phyloP scores from a whole-genome alignment of 2,329 filamentous ascomycete genomes.

The Fusarium albosuccineum region DNA sequence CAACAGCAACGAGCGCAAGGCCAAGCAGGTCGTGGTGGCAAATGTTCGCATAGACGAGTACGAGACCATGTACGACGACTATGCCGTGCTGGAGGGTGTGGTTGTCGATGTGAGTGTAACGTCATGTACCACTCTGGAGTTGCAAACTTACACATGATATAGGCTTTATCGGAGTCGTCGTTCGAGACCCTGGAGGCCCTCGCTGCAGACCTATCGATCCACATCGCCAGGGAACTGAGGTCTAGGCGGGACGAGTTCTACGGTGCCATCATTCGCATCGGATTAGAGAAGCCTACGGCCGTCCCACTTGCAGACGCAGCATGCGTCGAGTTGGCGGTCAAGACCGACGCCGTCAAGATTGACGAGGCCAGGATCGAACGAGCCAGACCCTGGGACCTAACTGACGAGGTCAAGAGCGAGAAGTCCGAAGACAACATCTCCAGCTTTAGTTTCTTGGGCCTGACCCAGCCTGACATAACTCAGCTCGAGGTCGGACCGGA shows the following conservation, averaged over 20 bases:
- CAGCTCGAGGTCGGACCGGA: conserved; percentile 10
- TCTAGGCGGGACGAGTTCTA: conserved; percentile 34
- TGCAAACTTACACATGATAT: conserved; percentile 6
- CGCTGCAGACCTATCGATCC: conserved; percentile 61
- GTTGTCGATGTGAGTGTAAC: conserved; percentile 69
- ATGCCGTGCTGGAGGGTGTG: conserved; percentile 68
- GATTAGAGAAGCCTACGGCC: conserved; percentile 79
- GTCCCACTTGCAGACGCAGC: conserved; percentile 80
- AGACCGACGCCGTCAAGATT: conserved; percentile 44
- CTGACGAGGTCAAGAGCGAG: not conserved
- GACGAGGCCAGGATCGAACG: not conserved
- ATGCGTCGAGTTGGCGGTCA: conserved; percentile 66
- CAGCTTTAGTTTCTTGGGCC: too few relatives aligned
- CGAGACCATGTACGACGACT: conserved; percentile 61
- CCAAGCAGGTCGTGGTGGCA: conserved; percentile 75
- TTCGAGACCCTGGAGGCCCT: conserved; percentile 76
- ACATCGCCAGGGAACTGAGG: conserved; percentile 60
- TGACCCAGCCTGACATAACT: not conserved
- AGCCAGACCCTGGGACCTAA: not conserved
- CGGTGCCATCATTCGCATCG: conserved; percentile 69
- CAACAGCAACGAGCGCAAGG: conserved; percentile 76
- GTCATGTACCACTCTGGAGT: not conserved
- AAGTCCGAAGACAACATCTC: not conserved
- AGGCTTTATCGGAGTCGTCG: conserved; percentile 68
- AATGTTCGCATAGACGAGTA: conserved; percentile 72